A percentile compares a stretch with the other conserved stretches of the same genome.
phyloP scores from a whole-genome alignment of 2,329 filamentous ascomycete genomes.

The Neofusicoccum cordaticola region DNA sequence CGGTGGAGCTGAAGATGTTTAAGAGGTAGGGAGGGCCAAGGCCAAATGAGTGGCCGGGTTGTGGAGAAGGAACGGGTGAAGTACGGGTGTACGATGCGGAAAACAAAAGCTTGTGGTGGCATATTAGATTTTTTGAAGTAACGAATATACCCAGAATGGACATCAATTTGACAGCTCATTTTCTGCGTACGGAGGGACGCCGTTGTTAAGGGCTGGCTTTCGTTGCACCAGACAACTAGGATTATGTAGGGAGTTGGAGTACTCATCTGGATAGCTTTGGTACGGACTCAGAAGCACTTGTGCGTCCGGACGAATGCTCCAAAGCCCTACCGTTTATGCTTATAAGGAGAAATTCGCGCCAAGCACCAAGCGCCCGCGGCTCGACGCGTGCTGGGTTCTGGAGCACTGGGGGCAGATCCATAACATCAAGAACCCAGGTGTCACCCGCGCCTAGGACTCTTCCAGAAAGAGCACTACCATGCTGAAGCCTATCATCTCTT shows the following conservation, averaged over 20 bases:
- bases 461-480: no score
- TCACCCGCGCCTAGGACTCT: no score
- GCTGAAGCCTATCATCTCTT: no score
- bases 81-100: not conserved
- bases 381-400: no score
- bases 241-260: not conserved
- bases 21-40: conserved; percentile 32
- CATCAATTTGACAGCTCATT: no score
- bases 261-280: not conserved
- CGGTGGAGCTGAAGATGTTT: conserved; percentile 47
- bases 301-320: not conserved
- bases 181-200: no score
- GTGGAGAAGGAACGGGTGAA: not conserved
- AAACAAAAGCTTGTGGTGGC: not conserved
- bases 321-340: not conserved
- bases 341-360: no score
- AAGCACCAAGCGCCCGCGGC: no score
- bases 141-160: not conserved
- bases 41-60: conserved; percentile 5
- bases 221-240: no score
- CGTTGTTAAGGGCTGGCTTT: no score
- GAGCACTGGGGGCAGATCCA: no score
- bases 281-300: not conserved
- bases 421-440: no score
- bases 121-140: not conserved